Evolutionary conservation across 495 filamentous ascomycete species (phyloP), one percentile per base, ranked within the genome.

Genomic region (Tetracladium marchalianum): DNA sequence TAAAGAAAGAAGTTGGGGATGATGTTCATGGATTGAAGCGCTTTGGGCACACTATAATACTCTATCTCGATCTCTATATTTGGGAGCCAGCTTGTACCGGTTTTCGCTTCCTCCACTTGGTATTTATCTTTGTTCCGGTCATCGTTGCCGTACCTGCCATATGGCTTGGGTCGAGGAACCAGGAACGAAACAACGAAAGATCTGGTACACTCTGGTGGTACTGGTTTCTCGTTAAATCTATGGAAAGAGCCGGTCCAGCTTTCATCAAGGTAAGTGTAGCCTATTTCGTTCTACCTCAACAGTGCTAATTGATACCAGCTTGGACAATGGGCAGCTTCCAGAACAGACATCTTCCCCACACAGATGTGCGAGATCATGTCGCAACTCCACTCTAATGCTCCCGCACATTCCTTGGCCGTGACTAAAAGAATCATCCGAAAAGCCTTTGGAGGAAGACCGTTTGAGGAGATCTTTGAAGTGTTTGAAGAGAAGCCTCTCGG

Each of bases 241-340:
- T 99, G 93, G 93, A 99, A 64, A 76, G 80, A 49, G 88, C 90
- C 31, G 93, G 93, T 5, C 89, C 93, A 31, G 90, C 93, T 0
- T 99, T 97, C 57, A 97, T 99, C 68, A 99, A 99, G 79, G 89
- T 92, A 66, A 27, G 62, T 37, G 31, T 12, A 9, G 16, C 4
- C 6, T 8, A 3, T 2, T 43, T 40, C 8, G 6, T n/a, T 9
- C 31, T 11, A 5, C 27, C 7, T 41, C 22, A n/a, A 9, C 27
- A 24, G 19, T 50, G 35, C 60, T 66, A 51, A 67, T 49, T 51
- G 11, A 27, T 39, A 40, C 47, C 53, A 95, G 87, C 79, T 99
- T 44, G 93, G 93, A 18, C 93, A 99, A 85, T 99, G 93, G 92
- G 93, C 93, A 17, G 93, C 93, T 10, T 96, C 92, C 4, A 77